phyloP scores from a whole-genome alignment of 108 stramenopile genomes.

The Stephanodiscus minutulus region DNA sequence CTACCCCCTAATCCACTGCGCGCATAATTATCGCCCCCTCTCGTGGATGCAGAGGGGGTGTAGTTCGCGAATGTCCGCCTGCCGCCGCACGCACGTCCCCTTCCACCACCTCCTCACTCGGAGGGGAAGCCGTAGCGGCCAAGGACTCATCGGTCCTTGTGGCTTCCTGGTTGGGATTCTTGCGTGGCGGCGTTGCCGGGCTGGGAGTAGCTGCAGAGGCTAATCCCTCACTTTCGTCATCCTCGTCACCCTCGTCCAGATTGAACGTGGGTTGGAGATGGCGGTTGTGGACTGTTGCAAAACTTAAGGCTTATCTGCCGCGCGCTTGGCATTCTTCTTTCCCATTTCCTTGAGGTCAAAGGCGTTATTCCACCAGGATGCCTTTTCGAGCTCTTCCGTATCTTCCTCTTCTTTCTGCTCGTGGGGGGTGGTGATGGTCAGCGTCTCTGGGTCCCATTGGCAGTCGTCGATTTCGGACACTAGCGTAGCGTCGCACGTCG shows the following conservation, averaged over 20 bases:
- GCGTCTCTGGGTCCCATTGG: not conserved
- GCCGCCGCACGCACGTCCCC: not conserved
- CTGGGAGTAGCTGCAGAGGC: not conserved
- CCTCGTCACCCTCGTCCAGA: not conserved
- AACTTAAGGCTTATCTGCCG: no score
- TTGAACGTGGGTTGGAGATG: not conserved
- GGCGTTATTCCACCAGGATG: not conserved
- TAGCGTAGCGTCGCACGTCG: not conserved
- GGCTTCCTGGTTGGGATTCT: not conserved
- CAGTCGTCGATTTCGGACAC: not conserved
- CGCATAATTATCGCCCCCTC: not conserved
- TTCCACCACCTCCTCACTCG: not conserved
- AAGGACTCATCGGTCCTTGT: not conserved
- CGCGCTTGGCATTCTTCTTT: no score
- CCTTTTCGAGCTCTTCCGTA: not conserved
- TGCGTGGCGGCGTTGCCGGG: not conserved
- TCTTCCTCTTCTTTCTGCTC: not conserved
- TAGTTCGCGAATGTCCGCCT: not conserved
- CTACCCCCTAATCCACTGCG: not conserved
- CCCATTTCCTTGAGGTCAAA: not conserved
- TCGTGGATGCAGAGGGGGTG: not conserved
- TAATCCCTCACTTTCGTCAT: not conserved
- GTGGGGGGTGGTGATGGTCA: not conserved
- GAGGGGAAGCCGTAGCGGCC: not conserved
- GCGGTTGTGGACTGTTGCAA: not conserved